A percentile compares a stretch with the other conserved stretches of the same genome.
Evolutionary conservation across 169 alveolate species (phyloP).

Genomic region (Eimeria necatrix): DNA sequence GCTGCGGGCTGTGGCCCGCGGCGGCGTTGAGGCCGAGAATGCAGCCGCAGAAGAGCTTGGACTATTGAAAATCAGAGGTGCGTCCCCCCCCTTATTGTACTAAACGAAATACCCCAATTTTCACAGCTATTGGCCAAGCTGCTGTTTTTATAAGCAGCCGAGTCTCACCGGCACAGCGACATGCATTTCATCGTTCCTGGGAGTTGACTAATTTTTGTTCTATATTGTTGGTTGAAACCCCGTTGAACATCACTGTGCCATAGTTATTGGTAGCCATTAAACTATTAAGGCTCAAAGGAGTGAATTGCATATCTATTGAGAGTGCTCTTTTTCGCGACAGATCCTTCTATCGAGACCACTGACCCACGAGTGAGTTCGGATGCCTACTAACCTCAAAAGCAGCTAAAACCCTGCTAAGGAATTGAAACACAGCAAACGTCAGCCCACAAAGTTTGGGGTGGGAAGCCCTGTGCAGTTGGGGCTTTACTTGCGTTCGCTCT

Average conservation of each 20-base stretch:
- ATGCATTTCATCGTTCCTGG: neutral
- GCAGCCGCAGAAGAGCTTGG: neutral
- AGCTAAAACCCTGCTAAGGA: neutral
- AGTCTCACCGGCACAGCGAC: too few relatives aligned
- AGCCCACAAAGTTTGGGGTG: neutral
- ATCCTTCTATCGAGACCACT: neutral
- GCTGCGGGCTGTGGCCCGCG: neutral
- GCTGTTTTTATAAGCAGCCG: too few relatives aligned
- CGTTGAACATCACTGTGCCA: neutral
- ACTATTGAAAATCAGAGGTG: neutral
- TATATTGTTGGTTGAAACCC: neutral
- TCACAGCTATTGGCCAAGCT: too few relatives aligned
- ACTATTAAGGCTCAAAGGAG: neutral
- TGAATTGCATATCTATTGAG: neutral
- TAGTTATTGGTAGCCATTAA: neutral
- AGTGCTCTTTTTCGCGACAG: neutral
- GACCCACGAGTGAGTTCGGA: conserved; percentile 22
- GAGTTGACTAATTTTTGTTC: neutral
- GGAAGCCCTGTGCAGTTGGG: too few relatives aligned
- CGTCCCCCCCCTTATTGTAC: neutral
- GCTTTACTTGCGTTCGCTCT: too few relatives aligned
- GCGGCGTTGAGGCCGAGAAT: conserved; percentile 9
- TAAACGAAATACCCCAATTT: too few relatives aligned
- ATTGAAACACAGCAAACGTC: neutral
- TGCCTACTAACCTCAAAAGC: neutral